Evolutionary conservation across 2,329 filamentous ascomycete species (phyloP), one percentile per base, ranked within the genome.

Genomic region (Pyrenophora tritici-repentis): DNA sequence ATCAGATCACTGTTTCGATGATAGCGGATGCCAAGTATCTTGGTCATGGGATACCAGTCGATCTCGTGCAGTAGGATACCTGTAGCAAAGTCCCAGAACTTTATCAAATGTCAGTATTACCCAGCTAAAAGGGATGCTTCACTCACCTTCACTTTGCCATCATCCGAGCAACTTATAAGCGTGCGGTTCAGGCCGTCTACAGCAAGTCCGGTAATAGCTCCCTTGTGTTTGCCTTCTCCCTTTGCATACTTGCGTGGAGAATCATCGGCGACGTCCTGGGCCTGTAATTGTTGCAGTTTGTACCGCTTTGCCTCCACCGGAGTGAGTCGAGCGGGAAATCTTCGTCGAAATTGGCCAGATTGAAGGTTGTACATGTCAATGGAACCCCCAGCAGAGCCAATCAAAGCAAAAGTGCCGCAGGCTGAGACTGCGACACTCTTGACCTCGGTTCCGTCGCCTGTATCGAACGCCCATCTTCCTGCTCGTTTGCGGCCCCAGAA

Each of bases 281-380:
- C 81, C 43, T 83, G 79, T 50, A 86, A 81, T 55, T 86, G 79
- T 63, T 82, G 57, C 82, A 75, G 66, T 86, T 87, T 89, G 41
- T 92, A 72, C 68, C 90, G 88, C 60, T 88, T 86, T 2, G 89
- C 88, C 74, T 96, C 90, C 0, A 85, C 84, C 1, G 88, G 88
- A 1, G 88, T 92, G 38, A 95, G 74, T 37, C 83, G 84, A 7
- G 90, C 86, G 0, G 94, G 94, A 72, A 96, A 99, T 14, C 88
- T 85, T 67, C 95, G 91, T 50, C 93, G 86, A 73, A 95, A 90
- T 16, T 87, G 79, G 37, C 94, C 94, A 37, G 94, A 97, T 72
- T 99, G 94, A 51, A 99, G 79, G 71, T 99, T 99, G 82, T 89
- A 97, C 88, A 96, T 93, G 72, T 97, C 91, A 48, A 99, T 86